These are phyloP conservation scores for Phoma herbarum DNA, from an alignment of 2,329 filamentous ascomycete genomes.

Conservation along the genomic window DNA sequence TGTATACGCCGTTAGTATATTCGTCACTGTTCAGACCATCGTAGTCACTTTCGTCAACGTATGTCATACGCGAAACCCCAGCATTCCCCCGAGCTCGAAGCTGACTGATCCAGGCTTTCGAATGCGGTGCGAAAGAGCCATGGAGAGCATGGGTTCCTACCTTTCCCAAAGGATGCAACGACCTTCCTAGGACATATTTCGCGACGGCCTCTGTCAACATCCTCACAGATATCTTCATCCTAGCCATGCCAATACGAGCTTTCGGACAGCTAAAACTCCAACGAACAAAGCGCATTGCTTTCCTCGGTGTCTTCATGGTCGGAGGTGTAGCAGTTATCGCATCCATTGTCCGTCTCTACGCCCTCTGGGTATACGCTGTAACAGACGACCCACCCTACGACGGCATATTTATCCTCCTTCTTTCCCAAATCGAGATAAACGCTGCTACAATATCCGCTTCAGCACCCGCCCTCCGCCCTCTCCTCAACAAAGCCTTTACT, in stretches of 20 bases:
- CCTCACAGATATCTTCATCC: slow-evolving; percentile 29
- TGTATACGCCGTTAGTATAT: neutral
- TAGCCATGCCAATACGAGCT: slow-evolving; percentile 30
- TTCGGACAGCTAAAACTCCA: slow-evolving; percentile 30
- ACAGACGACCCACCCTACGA: neutral
- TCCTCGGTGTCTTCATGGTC: slow-evolving; percentile 3
- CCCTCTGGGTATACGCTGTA: slow-evolving; percentile 2
- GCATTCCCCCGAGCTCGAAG: neutral
- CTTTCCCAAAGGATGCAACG: slow-evolving; percentile 35
- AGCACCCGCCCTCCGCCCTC: neutral
- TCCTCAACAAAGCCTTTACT: neutral
- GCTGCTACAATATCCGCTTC: neutral
- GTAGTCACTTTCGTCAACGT: slow-evolving; percentile 28
- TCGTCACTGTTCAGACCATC: neutral
- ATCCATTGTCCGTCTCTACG: neutral
- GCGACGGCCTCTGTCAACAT: slow-evolving; percentile 32
- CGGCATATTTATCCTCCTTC: neutral
- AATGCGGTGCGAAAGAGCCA: slow-evolving; percentile 24
- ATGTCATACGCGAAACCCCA: neutral
- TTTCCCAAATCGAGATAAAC: slow-evolving; percentile 3
- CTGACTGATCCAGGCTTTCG: slow-evolving; percentile 27
- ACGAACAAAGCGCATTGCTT: slow-evolving; percentile 3
- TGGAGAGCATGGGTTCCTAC: slow-evolving; percentile 28
- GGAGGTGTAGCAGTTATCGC: neutral
- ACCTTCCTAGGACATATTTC: slow-evolving; percentile 30